Base-by-base conservation (phyloP, 441 rosid genomes). In the Croton laevigatus region DNA sequence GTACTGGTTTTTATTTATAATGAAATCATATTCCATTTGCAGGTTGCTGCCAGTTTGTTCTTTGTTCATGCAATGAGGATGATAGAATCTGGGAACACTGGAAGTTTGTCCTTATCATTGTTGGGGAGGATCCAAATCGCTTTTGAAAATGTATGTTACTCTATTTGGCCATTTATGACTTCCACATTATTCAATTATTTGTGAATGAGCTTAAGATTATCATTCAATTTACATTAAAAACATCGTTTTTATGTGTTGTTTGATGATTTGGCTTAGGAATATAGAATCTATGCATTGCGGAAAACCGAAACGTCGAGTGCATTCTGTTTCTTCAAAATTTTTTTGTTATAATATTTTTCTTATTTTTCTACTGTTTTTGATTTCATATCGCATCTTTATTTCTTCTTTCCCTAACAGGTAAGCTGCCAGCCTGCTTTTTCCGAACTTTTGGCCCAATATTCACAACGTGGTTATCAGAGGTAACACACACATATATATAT, bases 21-120 rank as follows among this genome's bases (percentile, higher is more conserved):
- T 51, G 63, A 37, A 20, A 46, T 62, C 68, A 19, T 73, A 70
- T 79, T 55, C 73, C 64, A 57, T 53, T 66, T 75, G 68, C 89
- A 95, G 99, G 90, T 89, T 52, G 91, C 97, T 66, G 77, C 86
- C 46, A 85, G 87, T 81, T 81, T 88, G 78, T 85, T 90, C 62
- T 52, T 75, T 37, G 95, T 90, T 75, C 90, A 86, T 79, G 78
- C 86, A 71, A 91, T 93, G 82, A 83, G 70, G 67, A 91, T 87
- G 75, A 71, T 91, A 82, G 87, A 82, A 65, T 68, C 81, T 57
- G 85, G 89, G 66, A 77, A 87, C 66, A 65, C 79, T 22, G 99
- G 97, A 77, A 79, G 90, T 75, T 75, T 93, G 77, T 91, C 95
- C 49, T 59, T 83, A 65, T 83, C 89, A 38, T 83, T 95, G 71